A percentile compares a stretch with the other conserved stretches of the same genome.
These are phyloP conservation scores for Onygenales sp. DNA, from an alignment of 2,329 filamentous ascomycete genomes.

Conservation along the genomic window DNA sequence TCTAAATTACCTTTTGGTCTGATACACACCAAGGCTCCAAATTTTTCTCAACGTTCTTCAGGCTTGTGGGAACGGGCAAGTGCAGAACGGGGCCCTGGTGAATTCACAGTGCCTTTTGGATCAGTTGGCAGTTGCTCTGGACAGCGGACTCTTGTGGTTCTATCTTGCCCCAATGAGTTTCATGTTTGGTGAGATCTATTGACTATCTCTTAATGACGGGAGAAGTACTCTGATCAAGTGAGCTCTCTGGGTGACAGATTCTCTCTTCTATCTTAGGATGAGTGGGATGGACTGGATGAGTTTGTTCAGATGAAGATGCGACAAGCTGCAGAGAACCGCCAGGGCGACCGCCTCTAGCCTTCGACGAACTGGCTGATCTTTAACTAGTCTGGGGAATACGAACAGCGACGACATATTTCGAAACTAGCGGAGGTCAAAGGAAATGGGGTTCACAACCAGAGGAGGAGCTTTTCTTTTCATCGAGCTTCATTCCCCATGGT, in stretches of 20 bases:
- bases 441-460: too few species aligned
- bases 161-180: constrained; percentile 10
- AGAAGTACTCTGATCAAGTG: constrained; percentile 6
- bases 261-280: background rate
- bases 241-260: constrained; percentile 2
- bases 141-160: constrained; percentile 13
- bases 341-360: background rate
- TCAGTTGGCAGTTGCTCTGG: constrained; percentile 11
- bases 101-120: constrained; percentile 10
- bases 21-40: constrained; percentile 4
- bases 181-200: constrained; percentile 14
- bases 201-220: constrained; percentile 4
- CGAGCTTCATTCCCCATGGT: too few species aligned
- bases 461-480: too few species aligned
- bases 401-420: too few species aligned
- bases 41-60: constrained; percentile 5
- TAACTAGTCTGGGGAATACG: too few species aligned
- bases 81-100: background rate
- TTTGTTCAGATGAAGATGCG: background rate
- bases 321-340: background rate
- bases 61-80: background rate
- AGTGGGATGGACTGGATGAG: background rate
- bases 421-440: too few species aligned
- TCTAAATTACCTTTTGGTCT: constrained; percentile 4
- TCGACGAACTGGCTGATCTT: background rate